These are phyloP conservation scores for Clausena lansium DNA, from an alignment of 345 rosid genomes.

Conservation along the genomic window DNA sequence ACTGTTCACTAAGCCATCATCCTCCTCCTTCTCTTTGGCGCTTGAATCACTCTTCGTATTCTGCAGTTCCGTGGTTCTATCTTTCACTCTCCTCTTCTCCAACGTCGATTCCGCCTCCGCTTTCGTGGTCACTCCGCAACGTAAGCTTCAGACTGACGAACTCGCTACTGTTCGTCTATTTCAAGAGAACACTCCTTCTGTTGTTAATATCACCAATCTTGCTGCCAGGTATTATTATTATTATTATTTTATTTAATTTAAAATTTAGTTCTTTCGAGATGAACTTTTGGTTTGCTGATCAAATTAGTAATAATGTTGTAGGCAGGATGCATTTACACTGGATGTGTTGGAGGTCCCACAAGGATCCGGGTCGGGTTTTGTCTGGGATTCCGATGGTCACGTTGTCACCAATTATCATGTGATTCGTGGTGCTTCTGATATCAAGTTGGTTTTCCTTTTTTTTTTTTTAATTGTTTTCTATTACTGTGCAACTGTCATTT, in stretches of 20 bases:
- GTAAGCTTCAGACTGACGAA: constrained; percentile 80
- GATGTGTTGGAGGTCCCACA: constrained; percentile 97
- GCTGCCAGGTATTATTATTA: constrained; percentile 53
- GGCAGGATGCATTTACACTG: constrained; percentile 94
- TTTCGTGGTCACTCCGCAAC: constrained; percentile 62
- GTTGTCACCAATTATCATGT: constrained; percentile 93
- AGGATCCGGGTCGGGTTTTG: constrained; percentile 95
- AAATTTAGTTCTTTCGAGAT: background rate
- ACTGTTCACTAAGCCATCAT: background rate
- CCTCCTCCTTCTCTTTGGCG: constrained; percentile 18
- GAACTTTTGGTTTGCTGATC: background rate
- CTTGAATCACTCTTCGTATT: constrained; percentile 50
- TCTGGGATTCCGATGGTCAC: constrained; percentile 86
- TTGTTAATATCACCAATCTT: constrained; percentile 90
- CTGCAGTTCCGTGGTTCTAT: constrained; percentile 69
- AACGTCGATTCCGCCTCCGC: constrained; percentile 65
- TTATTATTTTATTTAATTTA: background rate
- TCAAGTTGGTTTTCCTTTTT: constrained; percentile 49
- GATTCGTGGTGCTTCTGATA: constrained; percentile 97
- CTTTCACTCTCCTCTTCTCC: constrained; percentile 51
- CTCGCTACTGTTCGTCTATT: constrained; percentile 91
- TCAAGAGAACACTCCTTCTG: constrained; percentile 95
- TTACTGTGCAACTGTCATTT: background rate
- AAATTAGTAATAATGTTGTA: constrained; percentile 19
- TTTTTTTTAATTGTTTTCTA: background rate